Base-by-base conservation (phyloP, 2,329 filamentous ascomycete genomes). In the Fusarium tupiense region DNA sequence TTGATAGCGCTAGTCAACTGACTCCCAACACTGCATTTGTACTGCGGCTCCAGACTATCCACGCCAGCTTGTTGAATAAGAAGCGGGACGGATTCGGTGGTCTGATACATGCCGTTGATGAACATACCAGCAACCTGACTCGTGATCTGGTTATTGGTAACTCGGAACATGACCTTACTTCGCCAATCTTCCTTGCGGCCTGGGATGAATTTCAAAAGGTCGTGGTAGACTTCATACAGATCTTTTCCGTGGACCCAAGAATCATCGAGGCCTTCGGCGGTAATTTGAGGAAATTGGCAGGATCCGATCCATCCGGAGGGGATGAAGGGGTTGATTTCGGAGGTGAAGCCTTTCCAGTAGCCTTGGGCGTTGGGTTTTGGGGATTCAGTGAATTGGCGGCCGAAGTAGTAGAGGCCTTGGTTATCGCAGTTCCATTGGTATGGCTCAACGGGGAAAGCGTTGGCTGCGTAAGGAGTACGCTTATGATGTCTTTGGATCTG, bases 401-500 rank as follows among this genome's bases (percentile, higher is more conserved):
- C 91, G 73, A 92, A 94, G 81, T 91, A 91, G 82, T 90, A 94
- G 4, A 95, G 86, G 0, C 88, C 91, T 75, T 91, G 86, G 72
- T 94, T 90, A 64, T 90, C 84, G 80, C 94, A 96, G 78, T 92
- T 82, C 94, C 93, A 96, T 24, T 85, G 83, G 78, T 94, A 93
- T 0, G 89, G 84, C 80, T 96, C 94, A 2, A 89, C 84, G 0
- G 93, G 93, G 76, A 96, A 96, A 0, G 91, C 90, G 79, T 96
- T 97, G 61, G 88, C 86, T 4, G 92, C 89, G 80, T 96, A 96
- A 0, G 93, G 93, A 0, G 93, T 96, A 29, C 94, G 89, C 80
- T 96, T 96, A 82, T 96, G 94, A 80, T 96, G 94, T 59, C 94
- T 89, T 78, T 96, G 94, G 57, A 95, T 92, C 87, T 91, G n/a